Conservation (phyloP, 495 filamentous ascomycete species). For the Clohesyomyces aquaticus region DNA sequence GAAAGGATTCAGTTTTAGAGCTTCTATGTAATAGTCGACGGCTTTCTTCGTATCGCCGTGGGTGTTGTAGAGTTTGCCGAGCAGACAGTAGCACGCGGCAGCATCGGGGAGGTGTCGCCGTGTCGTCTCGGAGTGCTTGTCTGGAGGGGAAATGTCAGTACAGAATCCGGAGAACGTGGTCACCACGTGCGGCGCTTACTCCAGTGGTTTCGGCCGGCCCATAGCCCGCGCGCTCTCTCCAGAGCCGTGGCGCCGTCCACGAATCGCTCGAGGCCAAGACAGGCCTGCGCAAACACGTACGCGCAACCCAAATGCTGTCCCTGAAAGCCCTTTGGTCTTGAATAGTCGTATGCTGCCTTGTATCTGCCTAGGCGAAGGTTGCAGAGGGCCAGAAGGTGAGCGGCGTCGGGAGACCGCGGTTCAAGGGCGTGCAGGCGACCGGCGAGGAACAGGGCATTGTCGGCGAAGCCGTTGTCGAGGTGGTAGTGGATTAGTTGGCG, state of each 20-base stretch:
- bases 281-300: constrained; percentile 89
- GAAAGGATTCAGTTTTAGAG: constrained; percentile 88
- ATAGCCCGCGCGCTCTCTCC: constrained; percentile 71
- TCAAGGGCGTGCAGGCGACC: constrained; percentile 85
- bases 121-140: constrained; percentile 64
- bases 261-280: constrained; percentile 73
- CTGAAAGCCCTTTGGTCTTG: constrained; percentile 62
- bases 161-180: background rate
- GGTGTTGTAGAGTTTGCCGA: constrained; percentile 84
- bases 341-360: constrained; percentile 73
- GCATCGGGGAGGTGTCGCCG: constrained; percentile 73
- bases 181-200: constrained; percentile 55
- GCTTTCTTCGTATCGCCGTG: constrained; percentile 81
- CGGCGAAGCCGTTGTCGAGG: constrained; percentile 83
- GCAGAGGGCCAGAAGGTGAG: constrained; percentile 81
- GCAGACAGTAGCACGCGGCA: constrained; percentile 74
- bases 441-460: constrained; percentile 90
- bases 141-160: constrained; percentile 49
- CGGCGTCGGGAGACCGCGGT: constrained; percentile 72
- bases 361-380: constrained; percentile 79
- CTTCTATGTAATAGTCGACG: constrained; percentile 79
- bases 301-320: constrained; percentile 83
- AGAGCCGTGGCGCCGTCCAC: constrained; percentile 79
- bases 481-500: constrained; percentile 88
- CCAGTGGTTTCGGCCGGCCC: constrained; percentile 72